Conservation (phyloP, 1,284 basidiomycete species). For the Amylostereum areolatum region DNA sequence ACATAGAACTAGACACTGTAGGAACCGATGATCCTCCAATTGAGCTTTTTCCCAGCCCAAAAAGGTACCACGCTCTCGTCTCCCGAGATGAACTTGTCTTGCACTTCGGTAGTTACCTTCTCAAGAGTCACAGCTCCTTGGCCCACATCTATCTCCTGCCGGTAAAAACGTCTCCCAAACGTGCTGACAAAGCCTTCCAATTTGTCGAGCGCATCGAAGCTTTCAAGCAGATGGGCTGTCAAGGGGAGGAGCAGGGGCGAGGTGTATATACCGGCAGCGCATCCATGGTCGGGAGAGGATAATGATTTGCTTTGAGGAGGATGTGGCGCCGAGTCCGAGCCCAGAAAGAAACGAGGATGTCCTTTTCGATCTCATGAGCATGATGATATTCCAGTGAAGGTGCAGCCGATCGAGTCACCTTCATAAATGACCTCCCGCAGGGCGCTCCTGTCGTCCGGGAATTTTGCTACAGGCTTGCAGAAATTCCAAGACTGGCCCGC, state of each 20-base stretch:
- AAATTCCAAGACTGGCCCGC: slow-evolving; percentile 95
- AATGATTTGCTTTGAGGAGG: slow-evolving; percentile 77
- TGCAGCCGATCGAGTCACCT: slow-evolving; percentile 39
- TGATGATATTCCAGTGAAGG: slow-evolving; percentile 2
- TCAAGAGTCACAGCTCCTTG: slow-evolving; percentile 21
- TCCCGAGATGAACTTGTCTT: slow-evolving; percentile 44
- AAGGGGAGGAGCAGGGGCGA: slow-evolving; percentile 87
- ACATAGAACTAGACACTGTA: too few species aligned
- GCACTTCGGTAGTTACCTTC: slow-evolving; percentile 35
- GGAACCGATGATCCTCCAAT: slow-evolving; percentile 63
- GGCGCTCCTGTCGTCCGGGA: slow-evolving; percentile 86
- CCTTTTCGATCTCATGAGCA: slow-evolving; percentile 36
- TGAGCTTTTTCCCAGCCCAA: slow-evolving; percentile 81
- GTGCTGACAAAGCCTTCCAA: slow-evolving; percentile 75
- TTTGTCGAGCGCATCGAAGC: slow-evolving; percentile 78
- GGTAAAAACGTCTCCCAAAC: slow-evolving; percentile 81
- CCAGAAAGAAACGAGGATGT: slow-evolving; percentile 95
- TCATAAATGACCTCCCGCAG: slow-evolving; percentile 77
- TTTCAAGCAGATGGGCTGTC: slow-evolving; percentile 79
- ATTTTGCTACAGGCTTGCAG: slow-evolving; percentile 99
- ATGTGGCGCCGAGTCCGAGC: slow-evolving; percentile 97
- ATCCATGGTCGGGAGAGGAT: slow-evolving; percentile 65
- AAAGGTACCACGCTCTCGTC: slow-evolving; percentile 79
- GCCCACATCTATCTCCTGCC: slow-evolving; percentile 25
- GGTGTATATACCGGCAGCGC: slow-evolving; percentile 93